phyloP scores from a whole-genome alignment of 2,329 filamentous ascomycete genomes.

The Magnaporthiopsis rhizophila region DNA sequence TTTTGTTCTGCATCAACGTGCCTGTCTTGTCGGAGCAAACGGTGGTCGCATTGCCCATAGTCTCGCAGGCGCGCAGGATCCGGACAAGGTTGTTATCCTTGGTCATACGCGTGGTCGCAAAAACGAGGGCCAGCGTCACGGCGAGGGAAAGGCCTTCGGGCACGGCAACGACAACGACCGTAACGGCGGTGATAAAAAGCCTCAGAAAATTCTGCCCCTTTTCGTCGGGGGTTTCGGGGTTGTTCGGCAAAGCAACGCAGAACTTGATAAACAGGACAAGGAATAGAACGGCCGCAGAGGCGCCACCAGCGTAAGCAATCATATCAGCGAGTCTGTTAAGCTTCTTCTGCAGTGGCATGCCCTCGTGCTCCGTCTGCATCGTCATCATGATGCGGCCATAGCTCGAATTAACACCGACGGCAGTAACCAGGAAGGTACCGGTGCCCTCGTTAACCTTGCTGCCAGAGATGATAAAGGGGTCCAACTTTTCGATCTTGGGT shows the following conservation, averaged over 20 bases:
- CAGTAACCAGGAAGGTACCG: conserved; percentile 46
- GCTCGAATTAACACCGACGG: conserved; percentile 45
- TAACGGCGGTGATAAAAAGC: conserved; percentile 57
- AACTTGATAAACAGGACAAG: conserved; percentile 74
- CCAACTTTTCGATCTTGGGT: conserved; percentile 36
- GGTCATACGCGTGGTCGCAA: conserved; percentile 59
- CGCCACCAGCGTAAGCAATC: conserved; percentile 44
- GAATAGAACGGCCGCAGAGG: conserved; percentile 65
- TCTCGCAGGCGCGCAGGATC: conserved; percentile 59
- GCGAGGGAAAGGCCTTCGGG: conserved; percentile 61
- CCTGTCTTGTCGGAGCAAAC: conserved; percentile 64
- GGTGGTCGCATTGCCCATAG: conserved; percentile 54
- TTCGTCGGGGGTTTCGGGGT: conserved; percentile 33
- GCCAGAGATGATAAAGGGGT: conserved; percentile 57
- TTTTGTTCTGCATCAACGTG: conserved; percentile 60
- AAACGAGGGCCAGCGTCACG: conserved; percentile 58
- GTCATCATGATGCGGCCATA: conserved; percentile 50
- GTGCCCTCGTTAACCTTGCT: conserved; percentile 45
- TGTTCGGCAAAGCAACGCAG: conserved; percentile 52
- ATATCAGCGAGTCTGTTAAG: conserved; percentile 34
- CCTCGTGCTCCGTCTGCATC: conserved; percentile 40
- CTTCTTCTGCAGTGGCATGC: conserved; percentile 48
- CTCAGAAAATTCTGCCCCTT: conserved; percentile 42
- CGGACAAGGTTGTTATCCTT: conserved; percentile 66
- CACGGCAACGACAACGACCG: conserved; percentile 58